Conservation (phyloP, 371 early-diverging fungal species). For the Sporodiniella umbellata region DNA sequence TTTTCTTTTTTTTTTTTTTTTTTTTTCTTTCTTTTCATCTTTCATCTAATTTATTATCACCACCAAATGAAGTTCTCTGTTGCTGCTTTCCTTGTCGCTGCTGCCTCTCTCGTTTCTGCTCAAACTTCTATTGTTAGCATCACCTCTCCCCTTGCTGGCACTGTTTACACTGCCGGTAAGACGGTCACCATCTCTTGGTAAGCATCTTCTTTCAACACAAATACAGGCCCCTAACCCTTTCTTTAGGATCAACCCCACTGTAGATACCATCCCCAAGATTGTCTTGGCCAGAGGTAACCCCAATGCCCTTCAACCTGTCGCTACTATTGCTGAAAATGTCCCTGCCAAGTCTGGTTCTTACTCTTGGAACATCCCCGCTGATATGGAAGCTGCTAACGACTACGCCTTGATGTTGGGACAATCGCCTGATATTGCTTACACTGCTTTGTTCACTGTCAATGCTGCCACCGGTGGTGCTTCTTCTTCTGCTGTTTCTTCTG, state of each 20-base stretch:
- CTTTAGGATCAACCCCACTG: conserved; percentile 14
- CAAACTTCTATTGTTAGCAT: conserved; percentile 21
- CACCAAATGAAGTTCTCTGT: conserved; percentile 5
- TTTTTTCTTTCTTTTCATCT: not conserved
- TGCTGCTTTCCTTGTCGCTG: conserved; percentile 8
- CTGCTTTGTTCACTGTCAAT: conserved; percentile 24
- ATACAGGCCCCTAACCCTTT: not conserved
- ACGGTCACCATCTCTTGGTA: conserved; percentile 28
- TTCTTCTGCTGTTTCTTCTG: conserved; percentile 1
- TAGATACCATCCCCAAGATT: conserved; percentile 19
- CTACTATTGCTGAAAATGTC: conserved; percentile 26
- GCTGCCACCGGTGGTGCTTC: not conserved
- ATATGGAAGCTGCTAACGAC: conserved; percentile 10
- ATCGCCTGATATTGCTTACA: conserved; percentile 24
- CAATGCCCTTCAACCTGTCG: conserved; percentile 14
- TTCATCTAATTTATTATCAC: not conserved
- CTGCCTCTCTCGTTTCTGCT: conserved; percentile 25
- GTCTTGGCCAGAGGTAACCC: conserved; percentile 15
- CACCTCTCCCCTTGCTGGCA: conserved; percentile 28
- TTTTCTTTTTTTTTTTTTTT: not conserved
- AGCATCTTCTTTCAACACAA: not conserved
- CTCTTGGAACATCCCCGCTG: conserved; percentile 19
- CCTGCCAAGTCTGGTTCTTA: conserved; percentile 21
- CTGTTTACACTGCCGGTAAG: conserved; percentile 31
- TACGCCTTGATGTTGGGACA: conserved; percentile 24